Base-by-base conservation (phyloP, 2,329 filamentous ascomycete species). In the Aureobasidium pullulans region DNA sequence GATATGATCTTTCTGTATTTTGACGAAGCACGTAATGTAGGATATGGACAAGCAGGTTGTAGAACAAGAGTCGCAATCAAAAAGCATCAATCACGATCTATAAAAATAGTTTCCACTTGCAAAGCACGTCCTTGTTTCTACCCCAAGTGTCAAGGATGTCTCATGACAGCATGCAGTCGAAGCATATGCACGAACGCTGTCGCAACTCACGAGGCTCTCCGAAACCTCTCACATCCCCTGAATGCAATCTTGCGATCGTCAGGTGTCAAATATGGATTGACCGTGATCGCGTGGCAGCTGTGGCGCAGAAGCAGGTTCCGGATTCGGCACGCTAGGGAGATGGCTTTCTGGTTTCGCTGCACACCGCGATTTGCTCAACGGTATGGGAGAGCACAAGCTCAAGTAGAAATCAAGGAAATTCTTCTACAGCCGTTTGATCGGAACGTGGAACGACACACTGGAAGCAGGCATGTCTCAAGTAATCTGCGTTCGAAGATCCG, bases 21-120 rank as follows among this genome's bases (percentile, higher is more conserved):
- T 40, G 43, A 50, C 16, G 29, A 43, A 37, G 56, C 16, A 59
- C 36, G 46, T 52, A 43, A 49, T 59, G 57, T 59, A 59, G 47
- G 57, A 59, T 59, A 59, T 59, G 37, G 46, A 34, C 16, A 56
- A 31, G 52, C 16, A 29, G 28, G 31, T 11, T 56, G 52, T 56
- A 56, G 52, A 56, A 36, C 50, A 56, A 56, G 19, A 46, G 19
- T 46, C 31, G 28, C 28, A 56, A 29, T 9, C 16, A 46, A 36
- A 56, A 19, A 52, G 34, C 8, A 16, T 16, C 36, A 42, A 52
- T 32, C 37, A 31, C 23, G 15, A 29, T 46, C 23, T 31, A 39
- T 36, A 10, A 52, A 40, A 40, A 49, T 28, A 37, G 32, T 15
- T 15, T 50, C 8, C n/a, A 10, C 23, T 52, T 39, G 11, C 28